A percentile compares a stretch with the other conserved stretches of the same genome.
Conservation (phyloP, 139 green algal species). For the Chlorella ohadii region DNA sequence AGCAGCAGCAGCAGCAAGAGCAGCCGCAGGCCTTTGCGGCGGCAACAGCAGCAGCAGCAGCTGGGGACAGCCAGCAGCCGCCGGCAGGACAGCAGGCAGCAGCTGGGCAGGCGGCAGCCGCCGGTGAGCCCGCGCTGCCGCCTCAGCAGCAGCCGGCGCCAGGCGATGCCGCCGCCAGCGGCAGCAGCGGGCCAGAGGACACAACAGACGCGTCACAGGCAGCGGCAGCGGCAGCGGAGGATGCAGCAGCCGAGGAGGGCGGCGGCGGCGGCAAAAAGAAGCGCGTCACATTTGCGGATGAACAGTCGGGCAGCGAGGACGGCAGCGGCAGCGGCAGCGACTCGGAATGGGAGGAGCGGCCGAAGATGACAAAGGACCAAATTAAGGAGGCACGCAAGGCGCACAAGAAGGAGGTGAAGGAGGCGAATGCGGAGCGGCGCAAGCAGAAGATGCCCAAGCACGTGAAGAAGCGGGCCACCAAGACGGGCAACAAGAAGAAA, state of each 20-base stretch:
- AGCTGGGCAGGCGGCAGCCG: neutral
- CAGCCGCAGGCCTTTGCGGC: neutral
- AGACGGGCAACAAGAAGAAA: slow-evolving; percentile 67
- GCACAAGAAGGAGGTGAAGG: slow-evolving; percentile 86
- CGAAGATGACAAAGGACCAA: slow-evolving; percentile 63
- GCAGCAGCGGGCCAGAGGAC: neutral
- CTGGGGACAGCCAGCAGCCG: neutral
- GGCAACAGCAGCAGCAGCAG: neutral
- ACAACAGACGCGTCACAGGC: no score
- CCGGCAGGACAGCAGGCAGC: neutral
- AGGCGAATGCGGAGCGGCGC: slow-evolving; percentile 84
- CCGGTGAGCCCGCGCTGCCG: neutral
- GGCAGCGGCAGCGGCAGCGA: slow-evolving; percentile 44
- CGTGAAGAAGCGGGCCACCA: slow-evolving; percentile 86
- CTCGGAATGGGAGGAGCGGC: slow-evolving; percentile 47
- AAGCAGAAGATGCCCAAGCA: slow-evolving; percentile 96
- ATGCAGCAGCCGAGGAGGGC: neutral
- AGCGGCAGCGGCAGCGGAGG: neutral
- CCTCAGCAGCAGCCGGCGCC: neutral
- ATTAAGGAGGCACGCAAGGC: slow-evolving; percentile 65
- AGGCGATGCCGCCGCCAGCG: neutral
- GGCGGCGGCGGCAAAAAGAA: neutral
- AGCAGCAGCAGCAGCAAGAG: slow-evolving; percentile 17
- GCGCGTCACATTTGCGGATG: slow-evolving; percentile 2
- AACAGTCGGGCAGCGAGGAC: slow-evolving; percentile 6